Base-by-base conservation (phyloP, 441 rosid genomes). In the Pelargonium fulgidum region DNA sequence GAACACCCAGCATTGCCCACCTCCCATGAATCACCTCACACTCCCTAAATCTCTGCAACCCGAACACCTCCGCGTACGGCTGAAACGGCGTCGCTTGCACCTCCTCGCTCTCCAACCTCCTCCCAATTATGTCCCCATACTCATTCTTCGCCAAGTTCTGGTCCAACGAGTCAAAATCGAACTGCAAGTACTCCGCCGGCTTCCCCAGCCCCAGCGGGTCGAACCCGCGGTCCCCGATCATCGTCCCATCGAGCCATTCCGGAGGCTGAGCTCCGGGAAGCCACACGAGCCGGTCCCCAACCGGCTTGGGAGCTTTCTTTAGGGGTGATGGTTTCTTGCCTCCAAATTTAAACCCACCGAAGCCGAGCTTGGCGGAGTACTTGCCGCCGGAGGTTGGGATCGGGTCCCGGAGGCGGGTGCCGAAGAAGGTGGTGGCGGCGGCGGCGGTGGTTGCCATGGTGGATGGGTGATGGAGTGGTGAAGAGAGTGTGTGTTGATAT, bases 1-100 rank as follows among this genome's bases (percentile, higher is more conserved):
- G 91, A 22, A 78, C 79, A 4, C 93, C 98, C 73, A 92, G 76
- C 98, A 92, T 92, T 24, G 96, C 98, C 98, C 96, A 92, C 65
- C 98, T 77, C 12, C 94, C 98, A 33, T 89, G 96, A 17, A 90
- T 92, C 42, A 92, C 67, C 84, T 92, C 96, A 24, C 96, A 89
- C 83, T 92, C 98, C 72, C 98, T 81, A 69, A 92, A 92, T 75
- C 98, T 77, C 77, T 89, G 87, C 29, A 89, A 16, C 73, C 94
- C 94, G 16, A 92, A 92, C 3, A 86, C 95, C 89, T 92, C 94
- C 16, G 80, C 62, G 79, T 92, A 92, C 14, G 95, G 98, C 83
- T 86, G 95, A 69, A 90, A 86, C 66, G 96, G 93, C 54, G 98
- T 90, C 70, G 95, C 81, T 0, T 88, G 79, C 42, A 92, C 65